Percentiles rank a stretch among this genome's conserved stretches.
Evolutionary conservation across 257 asterid species (phyloP).

Genomic region (Echites panduratus): DNA sequence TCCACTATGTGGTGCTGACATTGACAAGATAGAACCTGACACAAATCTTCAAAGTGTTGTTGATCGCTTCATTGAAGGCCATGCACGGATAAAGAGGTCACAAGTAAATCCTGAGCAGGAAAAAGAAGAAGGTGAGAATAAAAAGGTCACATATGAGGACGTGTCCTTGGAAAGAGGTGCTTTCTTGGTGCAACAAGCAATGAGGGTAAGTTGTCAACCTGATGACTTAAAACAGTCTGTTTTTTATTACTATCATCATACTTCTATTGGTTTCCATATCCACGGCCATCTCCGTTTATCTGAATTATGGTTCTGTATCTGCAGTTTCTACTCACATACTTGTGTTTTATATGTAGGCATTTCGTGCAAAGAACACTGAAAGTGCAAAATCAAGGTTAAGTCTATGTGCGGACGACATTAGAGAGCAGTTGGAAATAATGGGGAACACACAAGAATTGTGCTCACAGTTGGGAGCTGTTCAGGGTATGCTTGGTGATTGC

Average conservation of each 20-base stretch:
- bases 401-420: constrained; percentile 78
- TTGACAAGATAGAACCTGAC: constrained; percentile 85
- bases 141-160: constrained; percentile 80
- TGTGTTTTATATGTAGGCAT: constrained; percentile 53
- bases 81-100: constrained; percentile 91
- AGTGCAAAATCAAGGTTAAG: constrained; percentile 91
- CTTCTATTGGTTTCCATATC: not conserved
- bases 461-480: constrained; percentile 94
- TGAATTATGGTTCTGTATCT: constrained; percentile 1
- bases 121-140: constrained; percentile 46
- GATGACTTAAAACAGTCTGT: constrained; percentile 1
- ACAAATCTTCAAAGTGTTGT: constrained; percentile 71
- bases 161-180: constrained; percentile 93
- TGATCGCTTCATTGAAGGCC: constrained; percentile 97
- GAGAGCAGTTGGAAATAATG: constrained; percentile 63
- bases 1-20: constrained; percentile 95
- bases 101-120: constrained; percentile 54
- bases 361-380: constrained; percentile 80
- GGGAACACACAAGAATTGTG: constrained; percentile 84
- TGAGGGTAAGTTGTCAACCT: constrained; percentile 59
- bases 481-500: constrained; percentile 98
- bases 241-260: not conserved
- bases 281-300: not conserved
- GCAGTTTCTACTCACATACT: not conserved
- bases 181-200: constrained; percentile 95